Evolutionary conservation across 129 eudicot species (phyloP).

Genomic region (Calendula officinalis): DNA sequence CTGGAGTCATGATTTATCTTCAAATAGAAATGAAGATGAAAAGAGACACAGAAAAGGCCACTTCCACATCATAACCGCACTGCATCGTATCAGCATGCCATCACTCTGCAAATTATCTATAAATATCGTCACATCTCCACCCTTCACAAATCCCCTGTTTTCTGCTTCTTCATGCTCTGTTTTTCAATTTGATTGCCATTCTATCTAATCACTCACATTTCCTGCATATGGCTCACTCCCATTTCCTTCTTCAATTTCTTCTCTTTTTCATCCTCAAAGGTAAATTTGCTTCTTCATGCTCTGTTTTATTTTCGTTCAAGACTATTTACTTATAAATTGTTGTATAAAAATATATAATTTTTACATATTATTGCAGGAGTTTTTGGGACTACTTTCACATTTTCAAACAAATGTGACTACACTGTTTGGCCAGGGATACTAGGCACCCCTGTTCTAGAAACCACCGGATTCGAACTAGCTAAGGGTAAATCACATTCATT

Average conservation of each 20-base stretch:
- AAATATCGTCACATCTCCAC: constrained; percentile 9
- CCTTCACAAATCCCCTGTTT: background rate
- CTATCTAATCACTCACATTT: background rate
- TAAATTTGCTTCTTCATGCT: background rate
- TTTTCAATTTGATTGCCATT: background rate
- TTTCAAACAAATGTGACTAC: constrained; percentile 55
- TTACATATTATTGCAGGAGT: constrained; percentile 29
- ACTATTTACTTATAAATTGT: constrained; percentile 10
- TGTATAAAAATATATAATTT: background rate
- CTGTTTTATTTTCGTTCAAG: background rate
- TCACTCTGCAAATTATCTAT: constrained; percentile 22
- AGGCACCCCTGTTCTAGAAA: constrained; percentile 55
- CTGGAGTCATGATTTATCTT: background rate
- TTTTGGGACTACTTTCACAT: constrained; percentile 49
- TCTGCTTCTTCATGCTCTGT: background rate
- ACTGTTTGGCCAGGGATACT: constrained; percentile 69
- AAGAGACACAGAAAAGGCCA: background rate
- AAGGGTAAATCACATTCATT: constrained; percentile 46
- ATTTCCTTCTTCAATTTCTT: constrained; percentile 12
- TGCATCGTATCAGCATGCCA: constrained; percentile 36
- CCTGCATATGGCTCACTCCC: constrained; percentile 15
- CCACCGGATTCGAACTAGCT: constrained; percentile 63
- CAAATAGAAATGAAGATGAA: constrained; percentile 25
- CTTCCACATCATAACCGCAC: constrained; percentile 41
- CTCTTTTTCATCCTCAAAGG: constrained; percentile 23